A percentile compares a stretch with the other conserved stretches of the same genome.
These are phyloP conservation scores for Capsicum pubescens DNA, from an alignment of 257 asterid genomes.

Conservation along the genomic window DNA sequence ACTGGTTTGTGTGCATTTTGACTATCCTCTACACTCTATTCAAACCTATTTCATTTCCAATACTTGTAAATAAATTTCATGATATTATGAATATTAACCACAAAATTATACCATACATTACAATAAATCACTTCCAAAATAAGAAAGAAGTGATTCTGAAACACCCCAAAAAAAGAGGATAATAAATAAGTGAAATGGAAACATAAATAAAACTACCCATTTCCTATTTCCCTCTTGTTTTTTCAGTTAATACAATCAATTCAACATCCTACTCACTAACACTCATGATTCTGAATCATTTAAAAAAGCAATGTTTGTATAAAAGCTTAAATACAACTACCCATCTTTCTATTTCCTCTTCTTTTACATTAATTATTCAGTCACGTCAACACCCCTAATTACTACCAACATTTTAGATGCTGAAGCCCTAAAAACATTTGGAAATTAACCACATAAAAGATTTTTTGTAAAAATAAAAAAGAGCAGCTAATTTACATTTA, in stretches of 20 bases:
- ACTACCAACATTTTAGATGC: not conserved
- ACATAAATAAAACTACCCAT: slow-evolving; percentile 14
- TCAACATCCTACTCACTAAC: not conserved
- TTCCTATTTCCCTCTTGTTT: not conserved
- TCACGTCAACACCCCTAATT: not conserved
- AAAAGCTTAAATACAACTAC: not conserved
- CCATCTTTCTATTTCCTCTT: slow-evolving; percentile 6
- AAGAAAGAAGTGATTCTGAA: no score
- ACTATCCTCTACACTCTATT: no score
- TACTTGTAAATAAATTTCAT: no score
- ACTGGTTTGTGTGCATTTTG: no score
- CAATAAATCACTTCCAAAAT: no score
- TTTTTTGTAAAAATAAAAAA: not conserved
- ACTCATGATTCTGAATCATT: not conserved
- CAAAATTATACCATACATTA: no score
- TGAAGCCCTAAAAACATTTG: slow-evolving; percentile 1
- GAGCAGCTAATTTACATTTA: not conserved
- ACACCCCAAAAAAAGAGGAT: no score
- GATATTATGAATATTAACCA: no score
- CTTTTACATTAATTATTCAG: slow-evolving; percentile 1
- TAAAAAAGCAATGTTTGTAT: not conserved
- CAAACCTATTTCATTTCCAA: no score
- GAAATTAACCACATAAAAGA: not conserved
- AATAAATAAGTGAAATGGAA: no score
- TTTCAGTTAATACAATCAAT: not conserved